phyloP scores from a whole-genome alignment of 2,329 filamentous ascomycete species.

The Diaporthe citri region DNA sequence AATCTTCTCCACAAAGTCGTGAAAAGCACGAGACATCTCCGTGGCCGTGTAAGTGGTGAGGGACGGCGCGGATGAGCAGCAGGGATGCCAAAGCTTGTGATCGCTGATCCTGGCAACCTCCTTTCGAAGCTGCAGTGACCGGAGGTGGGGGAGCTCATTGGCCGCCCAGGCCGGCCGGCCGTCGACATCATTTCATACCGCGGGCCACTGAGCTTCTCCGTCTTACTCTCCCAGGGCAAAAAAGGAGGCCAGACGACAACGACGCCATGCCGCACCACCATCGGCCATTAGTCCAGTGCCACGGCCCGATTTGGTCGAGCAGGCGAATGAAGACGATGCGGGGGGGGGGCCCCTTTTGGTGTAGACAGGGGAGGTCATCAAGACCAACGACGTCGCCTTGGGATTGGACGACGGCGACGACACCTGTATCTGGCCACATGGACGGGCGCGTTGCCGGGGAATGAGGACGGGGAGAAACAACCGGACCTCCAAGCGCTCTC shows the following conservation, averaged over 20 bases:
- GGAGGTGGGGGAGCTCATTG: background rate
- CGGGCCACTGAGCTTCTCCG: constrained; percentile 33
- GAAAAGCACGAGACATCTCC: background rate
- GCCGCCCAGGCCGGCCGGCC: constrained; percentile 12
- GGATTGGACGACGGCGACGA: constrained; percentile 12
- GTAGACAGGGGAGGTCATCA: constrained; percentile 14
- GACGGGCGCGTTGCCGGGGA: background rate
- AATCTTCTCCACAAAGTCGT: background rate
- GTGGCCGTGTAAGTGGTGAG: constrained; percentile 9
- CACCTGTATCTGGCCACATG: background rate
- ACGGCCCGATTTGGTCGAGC: constrained; percentile 29
- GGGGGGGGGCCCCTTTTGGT: constrained; percentile 12
- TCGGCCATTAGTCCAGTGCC: background rate
- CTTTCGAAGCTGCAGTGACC: constrained; percentile 21
- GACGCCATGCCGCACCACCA: constrained; percentile 1
- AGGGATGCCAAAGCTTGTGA: constrained; percentile 25
- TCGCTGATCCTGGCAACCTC: constrained; percentile 26
- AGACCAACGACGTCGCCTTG: background rate
- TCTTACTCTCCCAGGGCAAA: background rate
- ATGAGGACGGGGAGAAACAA: background rate
- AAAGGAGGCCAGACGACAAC: constrained; percentile 33
- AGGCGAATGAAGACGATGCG: constrained; percentile 18
- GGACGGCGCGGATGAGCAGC: constrained; percentile 1
- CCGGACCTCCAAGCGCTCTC: background rate
- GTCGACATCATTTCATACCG: constrained; percentile 22